Base-by-base conservation (phyloP, 495 filamentous ascomycete species). In the Talaromyces borbonicus region DNA sequence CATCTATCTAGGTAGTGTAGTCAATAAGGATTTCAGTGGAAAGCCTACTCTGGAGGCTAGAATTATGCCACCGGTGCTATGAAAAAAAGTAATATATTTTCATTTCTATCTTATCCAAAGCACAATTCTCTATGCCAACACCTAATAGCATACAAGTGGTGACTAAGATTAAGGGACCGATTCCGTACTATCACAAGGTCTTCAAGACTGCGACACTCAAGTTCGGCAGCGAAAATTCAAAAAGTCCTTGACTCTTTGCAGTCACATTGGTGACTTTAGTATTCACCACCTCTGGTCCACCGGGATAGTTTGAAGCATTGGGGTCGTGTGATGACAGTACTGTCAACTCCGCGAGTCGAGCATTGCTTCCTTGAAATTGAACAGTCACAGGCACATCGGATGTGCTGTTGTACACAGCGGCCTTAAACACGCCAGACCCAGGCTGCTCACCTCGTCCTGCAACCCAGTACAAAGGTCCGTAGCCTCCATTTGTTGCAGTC, bases 351-450 rank as follows among this genome's bases (percentile, higher is more conserved):
- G 72, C 80, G 9, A 43, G 59, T 4, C 71, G 72, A 0, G 60
- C 49, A 8, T 48, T 47, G 9, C 79, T 50, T 4, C 75, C 75
- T 11, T 74, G 73, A 43, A 85, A 84, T 4, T 56, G 56, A 12
- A 84, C 48, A 4, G 60, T 62, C 12, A 85, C 65, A 0, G 72
- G 55, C 0, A 73, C 62, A 16, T 61, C 50, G 3, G 43, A 62
- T 3, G 80, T 78, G 43, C 69, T 67, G 61, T 86, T 85, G 61
- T 85, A 86, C 0, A 81, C 73, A 24, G 79, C 80, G 8, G 68
- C 69, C 53, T 86, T 86, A 60, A 81, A 74, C 42, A 74, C 63
- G 48, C 71, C 60, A 12, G 62, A 63, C 25, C 54, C 46, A 16
- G 53, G 61, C 25, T 52, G 39, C 43, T 50, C 61, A 48, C 67